Conservation (phyloP, 108 stramenopile species). For the Nannochloropsis oceanica region DNA sequence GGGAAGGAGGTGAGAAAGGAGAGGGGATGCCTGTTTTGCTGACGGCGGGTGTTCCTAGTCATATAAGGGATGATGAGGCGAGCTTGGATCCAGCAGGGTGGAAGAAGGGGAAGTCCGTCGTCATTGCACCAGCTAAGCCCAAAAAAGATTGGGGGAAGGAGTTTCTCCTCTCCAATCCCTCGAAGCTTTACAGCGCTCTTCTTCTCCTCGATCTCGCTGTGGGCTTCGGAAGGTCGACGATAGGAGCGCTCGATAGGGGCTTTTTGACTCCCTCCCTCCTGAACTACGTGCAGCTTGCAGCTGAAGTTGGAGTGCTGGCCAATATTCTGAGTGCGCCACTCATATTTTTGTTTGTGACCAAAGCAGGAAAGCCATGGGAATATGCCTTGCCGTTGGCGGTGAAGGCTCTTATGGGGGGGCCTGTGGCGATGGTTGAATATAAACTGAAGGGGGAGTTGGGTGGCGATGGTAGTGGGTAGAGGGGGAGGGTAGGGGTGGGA, state of each 20-base stretch:
- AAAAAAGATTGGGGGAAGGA: neutral
- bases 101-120: neutral
- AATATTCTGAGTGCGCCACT: neutral
- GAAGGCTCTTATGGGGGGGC: neutral
- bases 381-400: neutral
- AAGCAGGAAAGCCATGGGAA: neutral
- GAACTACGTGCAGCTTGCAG: neutral
- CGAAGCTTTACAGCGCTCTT: neutral
- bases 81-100: neutral
- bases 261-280: neutral
- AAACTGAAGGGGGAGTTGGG: neutral
- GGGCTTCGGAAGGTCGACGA: neutral
- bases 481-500: too few relatives aligned
- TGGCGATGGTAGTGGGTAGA: neutral
- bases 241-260: neutral
- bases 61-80: neutral
- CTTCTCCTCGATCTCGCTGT: neutral
- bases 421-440: neutral
- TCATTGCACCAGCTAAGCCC: neutral
- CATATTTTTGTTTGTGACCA: neutral
- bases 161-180: neutral
- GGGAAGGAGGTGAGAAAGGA: neutral
- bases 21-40: neutral
- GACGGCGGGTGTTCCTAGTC: neutral
- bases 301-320: neutral